phyloP scores from a whole-genome alignment of 2,329 filamentous ascomycete species.

The Cladosporium sp. region DNA sequence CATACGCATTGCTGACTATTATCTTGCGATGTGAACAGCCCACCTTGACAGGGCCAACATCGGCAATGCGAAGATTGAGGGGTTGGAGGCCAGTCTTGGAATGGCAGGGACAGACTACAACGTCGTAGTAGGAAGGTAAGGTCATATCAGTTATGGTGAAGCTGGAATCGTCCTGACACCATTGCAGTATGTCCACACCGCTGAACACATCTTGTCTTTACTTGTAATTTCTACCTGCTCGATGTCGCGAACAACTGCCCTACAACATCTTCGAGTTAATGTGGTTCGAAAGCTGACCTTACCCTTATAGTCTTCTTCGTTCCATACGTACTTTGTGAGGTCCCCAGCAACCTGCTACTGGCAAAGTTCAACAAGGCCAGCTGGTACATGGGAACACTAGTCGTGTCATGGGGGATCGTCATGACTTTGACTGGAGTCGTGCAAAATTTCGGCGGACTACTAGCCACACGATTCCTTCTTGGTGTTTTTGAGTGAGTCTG shows the following conservation, averaged over 20 bases:
- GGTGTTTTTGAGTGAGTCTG: conserved; percentile 20
- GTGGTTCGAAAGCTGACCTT: not conserved
- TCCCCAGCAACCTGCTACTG: conserved; percentile 40
- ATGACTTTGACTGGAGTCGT: conserved; percentile 36
- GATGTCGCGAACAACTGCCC: not conserved
- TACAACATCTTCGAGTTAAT: not conserved
- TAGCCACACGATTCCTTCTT: conserved; percentile 32
- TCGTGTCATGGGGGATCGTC: conserved; percentile 34
- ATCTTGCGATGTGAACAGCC: conserved; percentile 30
- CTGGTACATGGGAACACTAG: conserved; percentile 38
- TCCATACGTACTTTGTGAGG: conserved; percentile 42
- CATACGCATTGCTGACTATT: not conserved
- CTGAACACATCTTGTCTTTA: not conserved
- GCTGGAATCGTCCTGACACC: not conserved
- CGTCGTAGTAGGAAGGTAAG: conserved; percentile 20
- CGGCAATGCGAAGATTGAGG: conserved; percentile 32
- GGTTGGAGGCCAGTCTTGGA: conserved; percentile 43
- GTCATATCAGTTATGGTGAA: not conserved
- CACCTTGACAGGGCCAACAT: conserved; percentile 50
- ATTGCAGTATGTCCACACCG: not conserved
- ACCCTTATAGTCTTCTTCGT: conserved; percentile 26
- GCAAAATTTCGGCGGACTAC: conserved; percentile 31
- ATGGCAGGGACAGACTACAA: conserved; percentile 18
- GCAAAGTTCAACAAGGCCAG: conserved; percentile 48
- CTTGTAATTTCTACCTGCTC: not conserved